These are phyloP conservation scores for Pyrus betulifolia DNA, from an alignment of 306 rosid genomes.

Conservation along the genomic window DNA sequence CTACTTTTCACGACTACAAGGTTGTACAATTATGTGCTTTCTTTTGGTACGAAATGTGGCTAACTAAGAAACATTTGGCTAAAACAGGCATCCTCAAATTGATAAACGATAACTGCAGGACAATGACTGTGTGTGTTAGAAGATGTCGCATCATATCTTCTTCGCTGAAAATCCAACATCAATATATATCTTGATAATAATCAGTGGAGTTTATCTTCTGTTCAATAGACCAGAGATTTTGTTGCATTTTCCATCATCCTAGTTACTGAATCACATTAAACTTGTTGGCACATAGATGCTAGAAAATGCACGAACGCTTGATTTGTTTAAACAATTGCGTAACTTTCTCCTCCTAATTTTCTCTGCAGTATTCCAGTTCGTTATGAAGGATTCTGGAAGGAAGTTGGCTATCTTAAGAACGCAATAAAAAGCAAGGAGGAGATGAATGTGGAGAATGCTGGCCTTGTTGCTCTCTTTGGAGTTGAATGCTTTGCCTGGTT, in stretches of 20 bases:
- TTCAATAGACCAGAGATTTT: not conserved
- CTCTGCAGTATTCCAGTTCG: conserved; percentile 40
- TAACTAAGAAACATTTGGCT: not conserved
- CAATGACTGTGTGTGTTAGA: not conserved
- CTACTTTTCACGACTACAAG: not conserved
- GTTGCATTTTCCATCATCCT: not conserved
- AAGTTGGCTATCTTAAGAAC: conserved; percentile 24
- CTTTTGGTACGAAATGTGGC: not conserved
- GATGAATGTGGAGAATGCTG: conserved; percentile 26
- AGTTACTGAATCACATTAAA: not conserved
- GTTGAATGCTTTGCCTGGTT: conserved; percentile 50
- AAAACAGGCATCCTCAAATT: not conserved
- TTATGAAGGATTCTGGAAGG: conserved; percentile 33
- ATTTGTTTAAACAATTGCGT: not conserved
- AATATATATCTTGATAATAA: not conserved
- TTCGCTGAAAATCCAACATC: not conserved
- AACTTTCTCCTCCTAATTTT: not conserved
- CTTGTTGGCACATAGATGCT: not conserved
- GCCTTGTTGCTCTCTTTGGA: conserved; percentile 36
- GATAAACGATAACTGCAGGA: not conserved
- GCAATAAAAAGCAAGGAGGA: conserved; percentile 22
- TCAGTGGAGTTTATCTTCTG: not conserved
- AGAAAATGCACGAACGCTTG: not conserved
- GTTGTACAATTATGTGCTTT: not conserved
- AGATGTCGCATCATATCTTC: not conserved